A percentile compares a stretch with the other conserved stretches of the same genome.
Evolutionary conservation across 2,329 filamentous ascomycete genomes (phyloP).

Genomic region (Capronia coronata): DNA sequence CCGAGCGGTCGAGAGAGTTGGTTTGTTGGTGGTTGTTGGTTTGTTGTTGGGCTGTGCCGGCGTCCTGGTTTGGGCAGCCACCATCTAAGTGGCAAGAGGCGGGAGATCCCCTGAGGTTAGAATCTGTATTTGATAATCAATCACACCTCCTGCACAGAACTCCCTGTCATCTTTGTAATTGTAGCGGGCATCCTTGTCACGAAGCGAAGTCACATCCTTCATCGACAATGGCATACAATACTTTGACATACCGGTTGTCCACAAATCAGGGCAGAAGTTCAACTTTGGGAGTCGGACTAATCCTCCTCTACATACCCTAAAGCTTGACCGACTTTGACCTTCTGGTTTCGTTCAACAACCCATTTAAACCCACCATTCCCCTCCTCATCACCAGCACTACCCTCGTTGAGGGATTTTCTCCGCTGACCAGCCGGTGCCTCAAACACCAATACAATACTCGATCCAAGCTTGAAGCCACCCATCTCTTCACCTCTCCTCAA

Average conservation of each 20-base stretch:
- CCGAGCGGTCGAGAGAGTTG: constrained; percentile 14
- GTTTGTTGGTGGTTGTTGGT: constrained; percentile 4
- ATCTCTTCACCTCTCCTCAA: constrained; percentile 88
- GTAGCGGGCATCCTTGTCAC: too few species aligned
- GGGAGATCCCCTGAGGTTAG: constrained; percentile 6
- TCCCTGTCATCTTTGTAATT: background rate
- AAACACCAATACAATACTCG: constrained; percentile 91
- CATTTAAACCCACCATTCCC: constrained; percentile 68
- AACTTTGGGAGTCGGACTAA: too few species aligned
- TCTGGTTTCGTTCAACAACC: constrained; percentile 80
- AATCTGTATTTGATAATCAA: background rate
- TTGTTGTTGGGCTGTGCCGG: constrained; percentile 8
- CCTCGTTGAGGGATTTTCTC: constrained; percentile 55
- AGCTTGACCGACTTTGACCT: constrained; percentile 80
- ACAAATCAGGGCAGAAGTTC: too few species aligned
- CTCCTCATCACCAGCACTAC: constrained; percentile 47
- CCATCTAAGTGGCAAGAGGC: background rate
- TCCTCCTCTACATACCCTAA: constrained; percentile 64
- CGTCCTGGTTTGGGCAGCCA: constrained; percentile 16
- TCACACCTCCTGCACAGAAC: background rate
- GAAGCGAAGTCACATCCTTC: too few species aligned
- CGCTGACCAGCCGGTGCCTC: constrained; percentile 69
- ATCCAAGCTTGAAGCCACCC: constrained; percentile 94
- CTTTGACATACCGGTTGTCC: too few species aligned
- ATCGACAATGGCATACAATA: too few species aligned